Evolutionary conservation across 306 rosid genomes (phyloP).

Genomic region (Abrus pulchellus): DNA sequence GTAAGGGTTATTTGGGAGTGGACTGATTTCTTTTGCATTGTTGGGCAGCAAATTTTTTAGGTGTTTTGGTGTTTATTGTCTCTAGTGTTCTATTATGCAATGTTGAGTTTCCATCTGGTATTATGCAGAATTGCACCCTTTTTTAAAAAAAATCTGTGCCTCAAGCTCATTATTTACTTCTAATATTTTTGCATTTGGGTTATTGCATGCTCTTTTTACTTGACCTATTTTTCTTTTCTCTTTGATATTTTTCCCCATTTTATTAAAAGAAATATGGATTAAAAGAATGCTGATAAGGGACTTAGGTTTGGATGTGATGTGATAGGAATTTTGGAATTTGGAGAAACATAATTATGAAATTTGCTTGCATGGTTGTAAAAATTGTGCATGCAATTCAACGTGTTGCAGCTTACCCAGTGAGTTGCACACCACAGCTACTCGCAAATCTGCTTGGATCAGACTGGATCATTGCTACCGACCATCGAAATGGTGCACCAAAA

Average conservation of each 20-base stretch:
- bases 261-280: slow-evolving; percentile 6
- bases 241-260: neutral
- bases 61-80: neutral
- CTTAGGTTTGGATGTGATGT: neutral
- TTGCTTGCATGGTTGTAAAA: neutral
- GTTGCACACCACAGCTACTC: too few relatives aligned
- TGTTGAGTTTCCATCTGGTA: slow-evolving; percentile 2
- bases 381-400: too few relatives aligned
- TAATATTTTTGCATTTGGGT: neutral
- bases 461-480: too few relatives aligned
- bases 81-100: slow-evolving; percentile 22
- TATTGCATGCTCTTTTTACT: slow-evolving; percentile 8
- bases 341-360: neutral
- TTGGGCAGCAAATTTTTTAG: neutral
- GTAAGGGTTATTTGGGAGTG: neutral
- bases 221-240: neutral
- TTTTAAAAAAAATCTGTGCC: neutral
- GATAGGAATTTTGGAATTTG: neutral
- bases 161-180: neutral
- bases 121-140: too few relatives aligned
- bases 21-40: neutral
- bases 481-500: too few relatives aligned
- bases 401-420: too few relatives aligned
- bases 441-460: too few relatives aligned
- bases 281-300: slow-evolving; percentile 4